Evolutionary conservation across 306 rosid genomes (phyloP), one percentile per base, ranked within the genome.

Genomic region (Vachellia pachyceras): DNA sequence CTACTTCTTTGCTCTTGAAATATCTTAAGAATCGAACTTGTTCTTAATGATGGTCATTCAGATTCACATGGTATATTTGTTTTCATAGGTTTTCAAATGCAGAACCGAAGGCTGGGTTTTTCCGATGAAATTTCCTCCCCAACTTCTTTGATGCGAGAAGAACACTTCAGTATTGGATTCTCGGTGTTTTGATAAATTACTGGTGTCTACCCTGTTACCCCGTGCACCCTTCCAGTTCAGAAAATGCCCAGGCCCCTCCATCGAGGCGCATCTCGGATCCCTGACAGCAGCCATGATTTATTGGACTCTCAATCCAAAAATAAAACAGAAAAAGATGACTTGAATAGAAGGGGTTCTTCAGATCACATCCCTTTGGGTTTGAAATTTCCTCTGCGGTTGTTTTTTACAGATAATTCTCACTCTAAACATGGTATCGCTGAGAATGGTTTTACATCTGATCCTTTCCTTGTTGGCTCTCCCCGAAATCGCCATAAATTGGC

Each of bases 171-270:
- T 54, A 64, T 80, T 84, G 83, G 74, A 82, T 75, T 81, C 47
- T 82, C 14, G 23, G 68, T 74, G 74, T 79, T 44, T 60, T 69
- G 52, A 47, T 54, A 18, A 18, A 49, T 54, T 63, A 23, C 61
- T 77, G 39, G 12, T 54, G 74, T 50, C 77, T 41, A 22, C 60
- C 47, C 66, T 75, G 45, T 22, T 67, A 77, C 54, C 81, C 80
- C 14, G 47, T 42, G 65, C 55, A 58, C 65, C 72, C 52, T 73
- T 72, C 20, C 77, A 79, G 88, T 82, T 80, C 39, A 39, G 87
- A 91, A 83, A 86, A 96, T 96, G 99, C 86, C 92, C 86, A 88
- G 94, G 90, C 97, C 95, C 88, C 83, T 91, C 79, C 90, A 92
- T 41, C 90, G 99, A 85, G 99, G 97, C 52, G 76, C 82, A 69